Conservation (phyloP, 2,329 filamentous ascomycete species). For the Xylariaceae sp. region DNA sequence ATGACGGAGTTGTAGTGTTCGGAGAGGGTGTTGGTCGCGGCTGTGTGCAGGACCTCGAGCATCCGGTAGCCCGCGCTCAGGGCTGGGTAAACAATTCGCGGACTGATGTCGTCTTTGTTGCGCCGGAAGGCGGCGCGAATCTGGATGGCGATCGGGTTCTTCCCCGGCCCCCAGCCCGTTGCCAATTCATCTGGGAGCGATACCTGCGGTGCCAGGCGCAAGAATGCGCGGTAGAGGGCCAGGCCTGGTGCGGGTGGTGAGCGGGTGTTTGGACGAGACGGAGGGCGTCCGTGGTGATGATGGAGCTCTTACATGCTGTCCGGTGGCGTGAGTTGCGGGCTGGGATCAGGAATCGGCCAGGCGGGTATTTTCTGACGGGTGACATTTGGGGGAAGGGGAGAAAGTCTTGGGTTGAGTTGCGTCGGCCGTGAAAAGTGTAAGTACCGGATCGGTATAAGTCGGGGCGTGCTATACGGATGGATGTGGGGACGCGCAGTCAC, state of each 20-base stretch:
- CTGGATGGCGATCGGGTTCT: constrained; percentile 50
- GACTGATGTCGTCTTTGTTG: constrained; percentile 54
- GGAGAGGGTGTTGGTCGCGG: constrained; percentile 13
- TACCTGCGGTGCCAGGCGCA: constrained; percentile 52
- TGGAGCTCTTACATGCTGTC: constrained; percentile 40
- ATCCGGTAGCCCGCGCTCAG: constrained; percentile 60
- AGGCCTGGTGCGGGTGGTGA: constrained; percentile 43
- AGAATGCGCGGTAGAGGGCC: constrained; percentile 66
- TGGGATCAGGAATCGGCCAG: constrained; percentile 38
- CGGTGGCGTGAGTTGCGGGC: constrained; percentile 50
- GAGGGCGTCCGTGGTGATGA: neutral
- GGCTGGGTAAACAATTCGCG: constrained; percentile 54
- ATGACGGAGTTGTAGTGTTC: constrained; percentile 39
- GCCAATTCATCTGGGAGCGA: constrained; percentile 46
- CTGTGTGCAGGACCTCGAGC: constrained; percentile 21
- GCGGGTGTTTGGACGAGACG: neutral
- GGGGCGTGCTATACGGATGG: too few relatives aligned
- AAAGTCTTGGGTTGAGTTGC: neutral
- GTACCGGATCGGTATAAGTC: neutral
- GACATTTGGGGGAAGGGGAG: constrained; percentile 8
- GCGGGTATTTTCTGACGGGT: neutral
- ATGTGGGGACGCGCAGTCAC: too few relatives aligned
- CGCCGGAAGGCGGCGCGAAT: constrained; percentile 58
- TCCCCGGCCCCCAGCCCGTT: constrained; percentile 23
- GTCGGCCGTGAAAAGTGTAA: neutral